A percentile compares a stretch with the other conserved stretches of the same genome.
These are phyloP conservation scores for Scorias spongiosa DNA, from an alignment of 2,329 filamentous ascomycete genomes.

Conservation along the genomic window DNA sequence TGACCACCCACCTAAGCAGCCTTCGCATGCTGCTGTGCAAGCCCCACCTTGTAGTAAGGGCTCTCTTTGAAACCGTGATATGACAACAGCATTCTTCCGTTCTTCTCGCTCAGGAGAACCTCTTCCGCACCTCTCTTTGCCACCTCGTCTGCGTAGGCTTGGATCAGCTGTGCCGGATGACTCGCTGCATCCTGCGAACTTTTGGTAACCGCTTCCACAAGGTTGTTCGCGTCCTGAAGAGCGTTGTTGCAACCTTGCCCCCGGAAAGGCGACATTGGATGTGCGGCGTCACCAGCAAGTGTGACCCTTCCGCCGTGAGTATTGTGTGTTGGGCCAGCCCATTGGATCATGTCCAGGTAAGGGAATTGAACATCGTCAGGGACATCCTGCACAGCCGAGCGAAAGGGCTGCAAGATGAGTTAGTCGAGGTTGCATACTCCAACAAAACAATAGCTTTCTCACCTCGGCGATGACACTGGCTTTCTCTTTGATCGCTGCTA, in stretches of 20 bases:
- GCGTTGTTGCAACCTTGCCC: slow-evolving; percentile 31
- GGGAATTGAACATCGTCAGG: slow-evolving; percentile 3
- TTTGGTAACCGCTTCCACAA: slow-evolving; percentile 11
- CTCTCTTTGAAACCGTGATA: slow-evolving; percentile 8
- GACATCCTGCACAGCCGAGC: slow-evolving; percentile 6
- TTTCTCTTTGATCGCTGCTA: slow-evolving; percentile 1
- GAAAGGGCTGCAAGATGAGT: slow-evolving; percentile 6
- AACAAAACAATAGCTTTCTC: background rate
- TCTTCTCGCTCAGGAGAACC: slow-evolving; percentile 6
- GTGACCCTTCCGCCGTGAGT: slow-evolving; percentile 15
- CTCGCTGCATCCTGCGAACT: background rate
- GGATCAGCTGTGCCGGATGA: background rate
- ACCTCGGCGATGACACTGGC: background rate
- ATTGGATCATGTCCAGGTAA: slow-evolving; percentile 8
- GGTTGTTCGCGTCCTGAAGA: slow-evolving; percentile 26
- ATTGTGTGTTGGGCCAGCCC: slow-evolving; percentile 13
- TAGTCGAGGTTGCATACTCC: background rate
- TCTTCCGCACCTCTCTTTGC: slow-evolving; percentile 6
- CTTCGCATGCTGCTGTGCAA: slow-evolving; percentile 1
- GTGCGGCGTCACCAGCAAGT: slow-evolving; percentile 23
- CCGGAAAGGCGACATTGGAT: slow-evolving; percentile 33
- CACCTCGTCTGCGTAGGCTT: slow-evolving; percentile 6
- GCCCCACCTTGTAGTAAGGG: slow-evolving; percentile 7
- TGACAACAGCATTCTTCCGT: slow-evolving; percentile 7
- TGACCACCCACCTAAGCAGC: background rate